Evolutionary conservation across 441 rosid genomes (phyloP), one percentile per base, ranked within the genome.

Genomic region (Hura crepitans): DNA sequence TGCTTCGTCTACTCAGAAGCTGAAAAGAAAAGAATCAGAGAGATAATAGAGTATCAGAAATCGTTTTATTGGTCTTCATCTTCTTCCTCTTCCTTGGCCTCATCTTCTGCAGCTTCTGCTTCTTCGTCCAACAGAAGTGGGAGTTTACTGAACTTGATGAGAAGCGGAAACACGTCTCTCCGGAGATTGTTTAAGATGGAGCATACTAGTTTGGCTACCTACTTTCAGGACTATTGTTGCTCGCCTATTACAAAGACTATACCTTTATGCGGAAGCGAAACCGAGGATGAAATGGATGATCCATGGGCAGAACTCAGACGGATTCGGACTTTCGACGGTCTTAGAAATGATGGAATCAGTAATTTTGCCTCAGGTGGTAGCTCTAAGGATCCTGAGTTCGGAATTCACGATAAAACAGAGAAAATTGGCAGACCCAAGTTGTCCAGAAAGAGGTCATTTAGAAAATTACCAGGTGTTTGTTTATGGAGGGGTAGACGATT

Each of bases 111-210:
- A 1, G 15, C 73, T 0, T 33, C 78, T 62, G 78, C 82, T 9
- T 66, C 76, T 80, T 55, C 54, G 0, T 53, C 42, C 0, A 68
- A 42, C n/a, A 68, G 5, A 54, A 55, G 63, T 12, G 39, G 54
- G 9, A 68, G 35, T 10, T 68, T 68, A 28, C 54, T 68, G 7
- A 42, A 68, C 6, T 68, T 68, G 69, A 80, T 80, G 84, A 79
- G 68, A 71, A 69, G 71, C 28, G 84, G 85, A 62, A 74, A 72
- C 73, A 77, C 82, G 0, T 83, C 85, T 20, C 53, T 80, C 47
- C 47, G 39, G 66, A 81, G 84, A 71, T 70, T 85, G 23, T 79
- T 83, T 62, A 77, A 81, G 62, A 86, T 77, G 82, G 84, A 84
- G 61, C 84, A 78, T 18, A 79, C 81, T 0, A 77, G 85, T 74